These are phyloP conservation scores for Haematococcus lacustris DNA, from an alignment of 139 green algal genomes.

Conservation along the genomic window DNA sequence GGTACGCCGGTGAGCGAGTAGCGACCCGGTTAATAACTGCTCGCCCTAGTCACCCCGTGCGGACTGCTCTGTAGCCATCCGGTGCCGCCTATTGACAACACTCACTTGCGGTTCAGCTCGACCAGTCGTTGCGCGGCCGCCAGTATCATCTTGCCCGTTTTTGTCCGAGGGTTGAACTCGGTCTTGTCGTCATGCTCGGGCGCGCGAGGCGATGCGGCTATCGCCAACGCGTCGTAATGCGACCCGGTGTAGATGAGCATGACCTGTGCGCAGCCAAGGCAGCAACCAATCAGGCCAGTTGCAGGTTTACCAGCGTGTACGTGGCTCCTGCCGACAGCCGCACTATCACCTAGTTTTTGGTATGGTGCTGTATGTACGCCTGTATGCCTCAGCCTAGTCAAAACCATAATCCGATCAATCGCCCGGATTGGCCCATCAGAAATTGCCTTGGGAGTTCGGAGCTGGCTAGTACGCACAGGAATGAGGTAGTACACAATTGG, in stretches of 20 bases:
- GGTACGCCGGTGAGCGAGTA: background rate
- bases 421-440: too few species aligned
- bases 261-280: too few species aligned
- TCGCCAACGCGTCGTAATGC: constrained; percentile 78
- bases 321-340: too few species aligned
- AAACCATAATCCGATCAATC: too few species aligned
- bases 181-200: constrained; percentile 9
- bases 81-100: background rate
- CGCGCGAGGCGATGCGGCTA: constrained; percentile 10
- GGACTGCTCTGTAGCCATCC: background rate
- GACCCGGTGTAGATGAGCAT: constrained; percentile 73
- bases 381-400: too few species aligned
- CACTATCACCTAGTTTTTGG: too few species aligned
- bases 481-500: too few species aligned
- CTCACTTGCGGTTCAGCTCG: constrained; percentile 25
- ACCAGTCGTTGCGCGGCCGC: constrained; percentile 44
- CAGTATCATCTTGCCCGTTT: constrained; percentile 40
- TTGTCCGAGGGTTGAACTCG: constrained; percentile 45
- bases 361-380: too few species aligned
- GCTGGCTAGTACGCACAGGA: too few species aligned
- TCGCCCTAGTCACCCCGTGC: background rate
- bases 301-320: too few species aligned
- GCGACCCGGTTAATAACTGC: background rate
- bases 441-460: too few species aligned
- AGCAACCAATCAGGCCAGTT: too few species aligned